Percentiles rank a stretch among this genome's conserved stretches.
Evolutionary conservation across 78 protist species (phyloP).

Genomic region (Cavenderia fasciculata): DNA sequence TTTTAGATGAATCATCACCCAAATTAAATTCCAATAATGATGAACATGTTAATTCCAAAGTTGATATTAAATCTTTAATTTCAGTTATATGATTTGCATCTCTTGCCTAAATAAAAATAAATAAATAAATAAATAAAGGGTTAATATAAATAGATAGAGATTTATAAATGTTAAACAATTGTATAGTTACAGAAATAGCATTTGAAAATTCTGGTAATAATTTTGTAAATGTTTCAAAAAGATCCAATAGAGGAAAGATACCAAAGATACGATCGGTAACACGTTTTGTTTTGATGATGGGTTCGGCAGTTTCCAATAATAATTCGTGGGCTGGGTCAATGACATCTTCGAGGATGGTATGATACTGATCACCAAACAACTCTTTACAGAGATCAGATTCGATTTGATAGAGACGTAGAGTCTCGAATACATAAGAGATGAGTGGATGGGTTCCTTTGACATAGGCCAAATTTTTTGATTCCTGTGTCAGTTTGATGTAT

Average conservation of each 20-base stretch:
- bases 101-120: no score
- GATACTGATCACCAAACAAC: conserved; percentile 63
- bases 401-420: conserved; percentile 58
- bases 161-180: no score
- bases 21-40: conserved; percentile 37
- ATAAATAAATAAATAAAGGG: no score
- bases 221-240: conserved; percentile 44
- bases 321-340: conserved; percentile 58
- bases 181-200: no score
- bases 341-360: conserved; percentile 41
- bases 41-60: conserved; percentile 20
- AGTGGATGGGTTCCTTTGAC: conserved; percentile 70
- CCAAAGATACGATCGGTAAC: conserved; percentile 14
- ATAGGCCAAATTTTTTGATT: conserved; percentile 53
- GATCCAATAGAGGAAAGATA: conserved; percentile 63
- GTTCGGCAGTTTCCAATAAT: conserved; percentile 57
- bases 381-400: conserved; percentile 58
- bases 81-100: conserved; percentile 68
- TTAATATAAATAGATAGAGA: no score
- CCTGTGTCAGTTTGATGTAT: conserved; percentile 26
- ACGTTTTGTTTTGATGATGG: conserved; percentile 37
- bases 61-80: conserved; percentile 13
- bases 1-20: conserved; percentile 7
- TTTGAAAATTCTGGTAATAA: conserved; percentile 41
- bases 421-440: conserved; percentile 17